Conservation (phyloP, 2,329 filamentous ascomycete species). For the Fusarium pseudonygamai region DNA sequence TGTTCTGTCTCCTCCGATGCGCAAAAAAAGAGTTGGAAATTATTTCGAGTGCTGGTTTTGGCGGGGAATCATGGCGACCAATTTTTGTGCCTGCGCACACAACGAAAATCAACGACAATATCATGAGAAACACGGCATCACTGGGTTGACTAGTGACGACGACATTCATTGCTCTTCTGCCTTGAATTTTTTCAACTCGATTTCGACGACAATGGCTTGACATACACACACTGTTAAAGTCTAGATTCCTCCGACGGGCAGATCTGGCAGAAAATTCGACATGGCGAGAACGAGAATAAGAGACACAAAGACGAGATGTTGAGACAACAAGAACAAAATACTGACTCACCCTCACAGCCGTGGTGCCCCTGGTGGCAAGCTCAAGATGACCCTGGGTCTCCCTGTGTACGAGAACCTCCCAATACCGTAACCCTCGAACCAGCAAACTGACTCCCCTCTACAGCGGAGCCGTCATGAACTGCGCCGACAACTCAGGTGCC, state of each 20-base stretch:
- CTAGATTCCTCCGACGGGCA: not conserved
- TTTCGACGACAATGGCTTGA: not conserved
- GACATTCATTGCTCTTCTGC: not conserved
- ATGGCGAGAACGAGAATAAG: constrained; percentile 17
- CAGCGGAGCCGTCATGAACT: constrained; percentile 99
- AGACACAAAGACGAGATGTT: not conserved
- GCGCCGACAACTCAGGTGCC: constrained; percentile 98
- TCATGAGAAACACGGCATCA: not conserved
- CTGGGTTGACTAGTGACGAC: not conserved
- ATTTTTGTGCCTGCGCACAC: constrained; percentile 26
- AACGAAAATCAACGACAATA: constrained; percentile 20
- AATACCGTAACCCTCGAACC: not conserved
- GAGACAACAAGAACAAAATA: constrained; percentile 14
- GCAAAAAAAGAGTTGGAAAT: constrained; percentile 19
- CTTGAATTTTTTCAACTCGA: constrained; percentile 16
- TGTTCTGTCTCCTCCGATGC: constrained; percentile 19
- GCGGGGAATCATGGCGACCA: constrained; percentile 20
- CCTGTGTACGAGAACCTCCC: constrained; percentile 77
- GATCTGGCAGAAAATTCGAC: constrained; percentile 30
- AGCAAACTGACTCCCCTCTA: constrained; percentile 37
- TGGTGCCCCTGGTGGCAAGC: constrained; percentile 99
- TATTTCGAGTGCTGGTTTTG: constrained; percentile 20
- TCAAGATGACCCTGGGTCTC: constrained; percentile 99
- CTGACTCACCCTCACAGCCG: constrained; percentile 62
- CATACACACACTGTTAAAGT: not conserved